Percentiles rank a stretch among this genome's conserved stretches.
phyloP scores from a whole-genome alignment of 2,329 filamentous ascomycete species.

The Ceratocystis cacaofunesta region DNA sequence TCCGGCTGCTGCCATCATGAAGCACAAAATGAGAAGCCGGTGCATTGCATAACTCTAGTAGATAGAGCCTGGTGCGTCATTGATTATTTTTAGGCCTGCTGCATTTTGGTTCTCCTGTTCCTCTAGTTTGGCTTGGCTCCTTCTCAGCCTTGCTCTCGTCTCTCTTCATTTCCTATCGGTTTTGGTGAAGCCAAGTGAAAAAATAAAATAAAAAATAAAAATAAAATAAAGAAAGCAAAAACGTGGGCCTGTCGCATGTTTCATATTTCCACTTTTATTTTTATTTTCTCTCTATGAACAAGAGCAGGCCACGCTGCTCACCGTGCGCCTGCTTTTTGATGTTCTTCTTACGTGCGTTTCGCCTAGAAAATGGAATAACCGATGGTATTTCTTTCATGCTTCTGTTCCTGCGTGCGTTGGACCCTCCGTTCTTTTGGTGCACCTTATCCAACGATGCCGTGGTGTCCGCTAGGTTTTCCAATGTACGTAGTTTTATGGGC shows the following conservation, averaged over 20 bases:
- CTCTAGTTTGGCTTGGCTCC: not conserved
- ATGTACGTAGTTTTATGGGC: too few species aligned
- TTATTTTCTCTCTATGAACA: not conserved
- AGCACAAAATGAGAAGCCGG: too few species aligned
- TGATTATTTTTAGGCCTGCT: not conserved
- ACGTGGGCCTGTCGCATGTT: not conserved
- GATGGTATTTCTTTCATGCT: not conserved
- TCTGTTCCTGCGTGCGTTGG: not conserved
- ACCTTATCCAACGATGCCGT: too few species aligned
- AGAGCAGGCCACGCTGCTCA: not conserved
- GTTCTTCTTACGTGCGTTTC: not conserved
- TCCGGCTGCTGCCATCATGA: too few species aligned
- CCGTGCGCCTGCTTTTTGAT: not conserved
- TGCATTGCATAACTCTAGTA: too few species aligned
- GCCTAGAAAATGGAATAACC: not conserved
- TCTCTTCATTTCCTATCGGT: not conserved
- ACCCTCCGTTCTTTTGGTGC: too few species aligned
- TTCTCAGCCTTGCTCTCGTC: not conserved
- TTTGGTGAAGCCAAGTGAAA: too few species aligned
- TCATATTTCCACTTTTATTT: not conserved
- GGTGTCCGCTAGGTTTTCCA: too few species aligned
- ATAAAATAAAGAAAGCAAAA: not conserved
- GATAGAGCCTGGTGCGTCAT: not conserved
- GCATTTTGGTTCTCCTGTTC: not conserved
- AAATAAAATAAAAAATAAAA: too few species aligned